Evolutionary conservation across 306 rosid species (phyloP), one percentile per base, ranked within the genome.

Genomic region (Castanea mollissima): DNA sequence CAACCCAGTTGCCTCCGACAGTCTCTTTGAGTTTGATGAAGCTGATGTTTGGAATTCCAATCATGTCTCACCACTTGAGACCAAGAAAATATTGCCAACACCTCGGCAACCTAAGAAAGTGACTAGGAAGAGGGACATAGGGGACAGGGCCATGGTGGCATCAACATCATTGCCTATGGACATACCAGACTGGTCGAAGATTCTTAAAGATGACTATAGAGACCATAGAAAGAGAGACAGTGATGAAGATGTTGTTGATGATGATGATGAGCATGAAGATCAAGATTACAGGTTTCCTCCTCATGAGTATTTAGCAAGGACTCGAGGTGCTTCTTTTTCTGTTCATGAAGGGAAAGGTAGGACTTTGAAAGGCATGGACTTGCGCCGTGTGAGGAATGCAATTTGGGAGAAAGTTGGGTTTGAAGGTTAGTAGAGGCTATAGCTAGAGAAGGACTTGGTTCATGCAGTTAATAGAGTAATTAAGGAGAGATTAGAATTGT

Each of bases 331-430:
- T 65, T 92, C 97, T 54, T 80, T 90, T 7, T 92, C 97, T 0
- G 97, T 92, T 19, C 97, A 94, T 46, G 99, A 94, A 88, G 97
- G 99, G n/a, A 76, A 87, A 51, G 99, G 99, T 63, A 86, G 99
- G 83, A 94, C 99, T 56, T 87, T 94, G 63, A 92, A 94, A 79
- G 99, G 99, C 2, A 87, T 97, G 21, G 99, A 94, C 77, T 78
- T 92, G 83, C 81, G 95, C 56, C 81, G 91, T 46, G 92, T 94
- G 27, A 92, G 99, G 34, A 94, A 94, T 83, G 99, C 97, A 8
- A 91, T 94, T 78, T 94, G 95, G 99, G 83, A 94, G 83, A 88
- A 82, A 78, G 91, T 90, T 7, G 97, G 97, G 18, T 94, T 92
- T 73, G 97, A 94, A 76, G 97, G 85, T 83, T 89, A 74, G 83